Conservation (phyloP, 139 green algal species). For the Chlorella ohadii region DNA sequence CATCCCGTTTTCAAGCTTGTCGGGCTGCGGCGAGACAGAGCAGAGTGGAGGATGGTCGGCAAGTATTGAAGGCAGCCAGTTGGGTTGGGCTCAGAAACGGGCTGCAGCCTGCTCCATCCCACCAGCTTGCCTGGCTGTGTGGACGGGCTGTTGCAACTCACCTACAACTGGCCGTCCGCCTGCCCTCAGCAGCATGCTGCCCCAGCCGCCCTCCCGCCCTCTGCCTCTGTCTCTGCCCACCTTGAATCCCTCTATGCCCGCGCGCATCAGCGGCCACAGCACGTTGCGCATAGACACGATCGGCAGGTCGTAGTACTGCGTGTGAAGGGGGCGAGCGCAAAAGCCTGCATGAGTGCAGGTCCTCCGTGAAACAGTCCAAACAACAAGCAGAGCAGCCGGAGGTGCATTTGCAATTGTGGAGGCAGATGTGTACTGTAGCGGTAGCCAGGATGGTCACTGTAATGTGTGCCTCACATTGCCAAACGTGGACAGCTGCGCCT, state of each 20-base stretch:
- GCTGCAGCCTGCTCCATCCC: too few relatives aligned
- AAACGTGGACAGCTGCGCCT: neutral
- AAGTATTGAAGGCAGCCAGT: too few relatives aligned
- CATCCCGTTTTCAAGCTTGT: slow-evolving; percentile 26
- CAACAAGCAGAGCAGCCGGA: neutral
- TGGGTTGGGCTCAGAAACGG: too few relatives aligned
- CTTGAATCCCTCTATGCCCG: slow-evolving; percentile 30
- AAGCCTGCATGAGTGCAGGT: neutral
- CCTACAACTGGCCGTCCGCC: too few relatives aligned
- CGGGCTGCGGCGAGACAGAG: neutral
- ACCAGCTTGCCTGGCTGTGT: too few relatives aligned
- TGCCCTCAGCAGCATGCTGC: too few relatives aligned
- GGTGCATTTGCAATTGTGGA: neutral
- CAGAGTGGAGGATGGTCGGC: neutral
- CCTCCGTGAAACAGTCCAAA: too few relatives aligned
- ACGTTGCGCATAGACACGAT: slow-evolving; percentile 28
- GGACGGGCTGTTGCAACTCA: too few relatives aligned
- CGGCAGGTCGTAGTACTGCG: slow-evolving; percentile 32
- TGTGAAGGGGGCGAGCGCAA: neutral
- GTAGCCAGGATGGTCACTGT: too few relatives aligned
- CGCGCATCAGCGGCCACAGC: slow-evolving; percentile 31
- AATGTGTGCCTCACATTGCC: neutral
- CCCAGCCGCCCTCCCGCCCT: too few relatives aligned
- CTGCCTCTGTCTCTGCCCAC: too few relatives aligned
- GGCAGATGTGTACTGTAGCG: too few relatives aligned